phyloP scores from a whole-genome alignment of 495 filamentous ascomycete genomes.

The Delitschia confertaspora region DNA sequence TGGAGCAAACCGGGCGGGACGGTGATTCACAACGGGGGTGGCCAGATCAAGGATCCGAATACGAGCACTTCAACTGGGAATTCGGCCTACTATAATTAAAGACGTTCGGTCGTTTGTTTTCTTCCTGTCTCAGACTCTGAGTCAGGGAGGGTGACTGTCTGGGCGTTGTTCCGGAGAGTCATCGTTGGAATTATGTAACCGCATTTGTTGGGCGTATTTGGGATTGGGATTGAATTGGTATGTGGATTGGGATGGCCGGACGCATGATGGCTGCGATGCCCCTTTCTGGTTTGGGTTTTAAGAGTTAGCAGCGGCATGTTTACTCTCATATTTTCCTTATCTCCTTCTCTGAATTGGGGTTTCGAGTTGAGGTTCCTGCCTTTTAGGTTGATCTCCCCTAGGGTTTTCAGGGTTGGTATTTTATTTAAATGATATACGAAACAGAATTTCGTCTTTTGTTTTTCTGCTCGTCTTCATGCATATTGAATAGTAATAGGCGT shows the following conservation, averaged over 20 bases:
- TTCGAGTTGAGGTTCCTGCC: slow-evolving; percentile 5
- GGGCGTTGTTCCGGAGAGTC: not conserved
- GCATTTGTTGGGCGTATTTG: not conserved
- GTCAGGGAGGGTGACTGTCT: not conserved
- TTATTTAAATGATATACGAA: too few relatives aligned
- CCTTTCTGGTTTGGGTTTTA: not conserved
- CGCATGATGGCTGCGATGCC: slow-evolving; percentile 1
- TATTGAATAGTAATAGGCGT: not conserved
- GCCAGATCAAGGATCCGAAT: slow-evolving; percentile 22
- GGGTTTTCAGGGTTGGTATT: too few relatives aligned
- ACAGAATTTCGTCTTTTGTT: not conserved
- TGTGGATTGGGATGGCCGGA: not conserved
- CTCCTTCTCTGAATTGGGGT: not conserved
- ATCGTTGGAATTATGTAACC: not conserved
- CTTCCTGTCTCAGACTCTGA: not conserved
- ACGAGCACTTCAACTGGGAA: slow-evolving; percentile 21
- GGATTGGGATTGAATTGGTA: not conserved
- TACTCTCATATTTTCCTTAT: not conserved
- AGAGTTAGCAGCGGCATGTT: not conserved
- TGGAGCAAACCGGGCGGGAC: slow-evolving; percentile 13
- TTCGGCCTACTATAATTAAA: slow-evolving; percentile 23
- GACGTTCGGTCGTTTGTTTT: not conserved
- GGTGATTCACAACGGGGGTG: slow-evolving; percentile 25
- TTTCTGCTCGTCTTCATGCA: not conserved
- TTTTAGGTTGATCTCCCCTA: not conserved